Evolutionary conservation across 176 grass and related monocot species (phyloP).

Genomic region (Triticum dicoccoides): DNA sequence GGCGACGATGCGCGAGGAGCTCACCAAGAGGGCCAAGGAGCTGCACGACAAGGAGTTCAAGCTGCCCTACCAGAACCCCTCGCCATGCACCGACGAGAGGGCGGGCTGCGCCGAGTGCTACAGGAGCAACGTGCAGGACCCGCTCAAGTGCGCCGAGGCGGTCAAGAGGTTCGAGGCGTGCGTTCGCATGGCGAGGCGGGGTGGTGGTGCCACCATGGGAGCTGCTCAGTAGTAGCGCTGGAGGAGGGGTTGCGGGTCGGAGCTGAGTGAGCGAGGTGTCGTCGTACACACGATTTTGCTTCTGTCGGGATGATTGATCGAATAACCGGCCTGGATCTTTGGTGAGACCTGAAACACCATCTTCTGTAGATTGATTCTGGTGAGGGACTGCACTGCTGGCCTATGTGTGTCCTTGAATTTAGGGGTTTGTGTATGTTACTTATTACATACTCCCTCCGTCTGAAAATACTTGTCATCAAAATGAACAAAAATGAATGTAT

Average conservation of each 20-base stretch:
- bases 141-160: slow-evolving; percentile 65
- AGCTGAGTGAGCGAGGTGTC: neutral
- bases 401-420: too few relatives aligned
- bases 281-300: neutral
- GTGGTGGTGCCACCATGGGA: neutral
- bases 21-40: slow-evolving; percentile 72
- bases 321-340: slow-evolving; percentile 28
- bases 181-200: slow-evolving; percentile 42
- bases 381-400: neutral
- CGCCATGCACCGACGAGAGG: slow-evolving; percentile 52
- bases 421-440: too few relatives aligned
- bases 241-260: neutral
- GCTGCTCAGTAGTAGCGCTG: neutral
- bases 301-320: neutral
- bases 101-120: slow-evolving; percentile 61
- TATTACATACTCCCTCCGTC: too few relatives aligned
- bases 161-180: slow-evolving; percentile 68
- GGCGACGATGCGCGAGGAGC: slow-evolving; percentile 56
- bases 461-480: too few relatives aligned
- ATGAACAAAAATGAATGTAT: too few relatives aligned
- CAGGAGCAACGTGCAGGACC: slow-evolving; percentile 55
- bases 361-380: neutral
- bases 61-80: neutral
- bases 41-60: slow-evolving; percentile 87
- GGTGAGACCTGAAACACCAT: slow-evolving; percentile 15